Percentiles rank a stretch among this genome's conserved stretches.
These are phyloP conservation scores for Hortiboletus flavorubellus DNA, from an alignment of 768 basidiomycete species.

Conservation along the genomic window DNA sequence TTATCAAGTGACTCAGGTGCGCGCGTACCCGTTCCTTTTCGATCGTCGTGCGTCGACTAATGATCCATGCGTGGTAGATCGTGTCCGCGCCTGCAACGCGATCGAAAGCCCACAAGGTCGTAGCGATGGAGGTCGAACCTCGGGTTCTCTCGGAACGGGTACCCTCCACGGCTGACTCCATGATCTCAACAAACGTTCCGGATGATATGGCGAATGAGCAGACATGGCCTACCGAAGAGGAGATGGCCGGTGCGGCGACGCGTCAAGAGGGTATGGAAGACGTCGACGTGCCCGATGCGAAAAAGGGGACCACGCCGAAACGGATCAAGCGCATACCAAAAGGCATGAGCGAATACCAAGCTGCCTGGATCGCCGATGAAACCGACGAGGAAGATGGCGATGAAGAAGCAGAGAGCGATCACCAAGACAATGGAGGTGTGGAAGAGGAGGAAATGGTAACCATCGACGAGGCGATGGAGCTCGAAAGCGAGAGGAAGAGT, in stretches of 20 bases:
- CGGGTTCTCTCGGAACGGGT: slow-evolving; percentile 59
- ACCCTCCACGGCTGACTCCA: slow-evolving; percentile 69
- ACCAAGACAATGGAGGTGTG: slow-evolving; percentile 31
- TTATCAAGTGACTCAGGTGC: slow-evolving; percentile 77
- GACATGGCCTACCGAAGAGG: slow-evolving; percentile 98
- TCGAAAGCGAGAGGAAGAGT: slow-evolving; percentile 52
- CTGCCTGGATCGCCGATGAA: slow-evolving; percentile 92
- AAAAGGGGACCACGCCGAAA: slow-evolving; percentile 72
- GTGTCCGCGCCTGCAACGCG: slow-evolving; percentile 53
- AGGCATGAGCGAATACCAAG: slow-evolving; percentile 96
- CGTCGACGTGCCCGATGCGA: slow-evolving; percentile 56
- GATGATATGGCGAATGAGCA: slow-evolving; percentile 93
- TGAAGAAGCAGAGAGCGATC: slow-evolving; percentile 42
- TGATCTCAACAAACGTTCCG: slow-evolving; percentile 82
- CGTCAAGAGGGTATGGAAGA: slow-evolving; percentile 17
- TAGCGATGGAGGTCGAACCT: slow-evolving; percentile 68
- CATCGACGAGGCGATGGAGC: slow-evolving; percentile 49
- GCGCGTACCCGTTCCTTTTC: slow-evolving; percentile 12
- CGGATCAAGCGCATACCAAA: slow-evolving; percentile 82
- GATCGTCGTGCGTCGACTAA: not conserved
- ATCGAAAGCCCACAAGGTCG: slow-evolving; percentile 33
- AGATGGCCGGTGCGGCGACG: slow-evolving; percentile 55
- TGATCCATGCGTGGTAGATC: slow-evolving; percentile 47
- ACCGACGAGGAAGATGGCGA: slow-evolving; percentile 60
- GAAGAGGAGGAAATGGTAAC: slow-evolving; percentile 67